phyloP scores from a whole-genome alignment of 352 stramenopile species.

The Pythium graminicola region DNA sequence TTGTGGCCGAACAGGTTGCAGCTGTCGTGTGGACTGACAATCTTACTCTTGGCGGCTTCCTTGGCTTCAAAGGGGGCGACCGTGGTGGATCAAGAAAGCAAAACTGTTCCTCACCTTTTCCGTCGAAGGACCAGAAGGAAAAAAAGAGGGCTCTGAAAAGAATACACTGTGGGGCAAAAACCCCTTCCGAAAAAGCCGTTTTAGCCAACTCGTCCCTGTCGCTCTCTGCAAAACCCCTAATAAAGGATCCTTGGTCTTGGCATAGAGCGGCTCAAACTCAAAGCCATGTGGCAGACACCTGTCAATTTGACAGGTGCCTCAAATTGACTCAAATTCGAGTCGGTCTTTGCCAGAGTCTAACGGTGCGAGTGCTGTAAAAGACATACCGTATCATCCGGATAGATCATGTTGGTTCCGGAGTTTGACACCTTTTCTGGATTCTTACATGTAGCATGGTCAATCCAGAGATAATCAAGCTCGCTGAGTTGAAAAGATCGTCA shows the following conservation, averaged over 20 bases:
- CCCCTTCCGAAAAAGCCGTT: conserved; percentile 6
- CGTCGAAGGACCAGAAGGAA: conserved; percentile 19
- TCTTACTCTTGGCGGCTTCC: no score
- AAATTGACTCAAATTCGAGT: no score
- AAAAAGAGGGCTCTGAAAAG: conserved; percentile 10
- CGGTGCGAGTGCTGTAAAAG: neutral
- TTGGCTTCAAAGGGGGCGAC: no score
- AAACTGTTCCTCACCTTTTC: conserved; percentile 30
- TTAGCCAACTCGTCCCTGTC: conserved; percentile 1
- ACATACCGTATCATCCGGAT: neutral
- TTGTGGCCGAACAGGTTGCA: no score
- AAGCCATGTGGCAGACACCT: conserved; percentile 7
- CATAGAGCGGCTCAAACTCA: neutral
- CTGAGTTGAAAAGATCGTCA: no score
- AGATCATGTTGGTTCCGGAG: neutral
- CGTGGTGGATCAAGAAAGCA: conserved; percentile 16
- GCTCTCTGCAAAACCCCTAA: conserved; percentile 2
- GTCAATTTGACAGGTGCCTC: conserved; percentile 10
- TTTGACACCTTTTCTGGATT: neutral
- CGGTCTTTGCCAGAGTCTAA: neutral
- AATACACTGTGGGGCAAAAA: neutral
- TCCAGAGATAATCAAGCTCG: neutral
- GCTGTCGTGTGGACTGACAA: neutral
- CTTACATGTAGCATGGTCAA: neutral
- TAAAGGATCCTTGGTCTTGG: neutral